These are phyloP conservation scores for Volvariella volvacea DNA, from an alignment of 1,284 basidiomycete species.

Conservation along the genomic window DNA sequence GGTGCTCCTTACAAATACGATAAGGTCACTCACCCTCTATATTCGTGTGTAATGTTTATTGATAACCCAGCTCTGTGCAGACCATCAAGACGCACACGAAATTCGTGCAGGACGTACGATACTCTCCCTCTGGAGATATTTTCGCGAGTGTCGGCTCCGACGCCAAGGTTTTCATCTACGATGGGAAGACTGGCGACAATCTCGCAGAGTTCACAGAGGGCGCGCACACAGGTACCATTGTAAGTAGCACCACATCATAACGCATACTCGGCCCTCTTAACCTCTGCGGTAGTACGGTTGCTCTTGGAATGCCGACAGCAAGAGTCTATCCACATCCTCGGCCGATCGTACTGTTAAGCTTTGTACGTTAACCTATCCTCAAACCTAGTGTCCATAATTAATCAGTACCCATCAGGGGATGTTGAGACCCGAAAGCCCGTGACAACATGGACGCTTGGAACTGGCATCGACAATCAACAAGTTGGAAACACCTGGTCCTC, in stretches of 20 bases:
- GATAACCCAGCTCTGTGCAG: too few species aligned
- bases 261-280: neutral
- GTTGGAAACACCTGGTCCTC: slow-evolving; percentile 84
- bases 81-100: slow-evolving; percentile 88
- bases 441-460: slow-evolving; percentile 67
- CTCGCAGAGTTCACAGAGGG: slow-evolving; percentile 58
- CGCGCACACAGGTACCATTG: slow-evolving; percentile 71
- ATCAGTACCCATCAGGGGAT: slow-evolving; percentile 54
- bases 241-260: slow-evolving; percentile 31
- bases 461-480: slow-evolving; percentile 73
- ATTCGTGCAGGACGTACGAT: slow-evolving; percentile 92
- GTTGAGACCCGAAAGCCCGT: slow-evolving; percentile 62
- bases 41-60: neutral
- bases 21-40: slow-evolving; percentile 46
- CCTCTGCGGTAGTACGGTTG: slow-evolving; percentile 54
- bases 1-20: slow-evolving; percentile 88
- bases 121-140: slow-evolving; percentile 72
- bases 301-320: slow-evolving; percentile 74
- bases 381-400: neutral
- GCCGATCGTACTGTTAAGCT: slow-evolving; percentile 87
- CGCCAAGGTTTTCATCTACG: slow-evolving; percentile 85
- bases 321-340: slow-evolving; percentile 73
- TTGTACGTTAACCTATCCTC: slow-evolving; percentile 42
- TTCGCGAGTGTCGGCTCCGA: slow-evolving; percentile 94
- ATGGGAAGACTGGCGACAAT: slow-evolving; percentile 85